Conservation (phyloP, 208 protist genomes). For the Lotmaria passim region DNA sequence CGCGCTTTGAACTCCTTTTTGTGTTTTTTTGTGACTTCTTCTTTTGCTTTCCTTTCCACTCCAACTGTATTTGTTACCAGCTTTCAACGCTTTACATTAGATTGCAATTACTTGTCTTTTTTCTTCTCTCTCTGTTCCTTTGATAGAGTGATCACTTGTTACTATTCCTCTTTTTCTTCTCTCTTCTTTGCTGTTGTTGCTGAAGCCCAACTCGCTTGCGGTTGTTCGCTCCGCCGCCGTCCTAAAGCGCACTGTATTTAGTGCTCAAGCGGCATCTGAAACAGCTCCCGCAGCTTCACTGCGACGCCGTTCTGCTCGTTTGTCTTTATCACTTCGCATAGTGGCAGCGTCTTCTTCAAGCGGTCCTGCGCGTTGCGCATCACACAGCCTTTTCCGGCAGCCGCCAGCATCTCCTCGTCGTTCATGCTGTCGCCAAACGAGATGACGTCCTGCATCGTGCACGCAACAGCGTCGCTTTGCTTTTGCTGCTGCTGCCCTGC, state of each 20-base stretch:
- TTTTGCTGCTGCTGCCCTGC: background rate
- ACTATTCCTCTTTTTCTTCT: too few relatives aligned
- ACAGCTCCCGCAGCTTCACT: conserved; percentile 48
- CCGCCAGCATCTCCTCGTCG: conserved; percentile 55
- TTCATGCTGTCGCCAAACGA: conserved; percentile 78
- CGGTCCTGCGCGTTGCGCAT: conserved; percentile 63
- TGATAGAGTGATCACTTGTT: too few relatives aligned
- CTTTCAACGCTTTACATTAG: too few relatives aligned
- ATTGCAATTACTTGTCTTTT: too few relatives aligned
- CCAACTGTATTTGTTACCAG: too few relatives aligned
- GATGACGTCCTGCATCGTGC: conserved; percentile 37
- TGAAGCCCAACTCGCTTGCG: too few relatives aligned
- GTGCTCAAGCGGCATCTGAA: conserved; percentile 17
- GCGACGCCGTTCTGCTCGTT: conserved; percentile 62
- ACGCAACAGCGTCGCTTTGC: background rate
- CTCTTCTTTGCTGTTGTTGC: too few relatives aligned
- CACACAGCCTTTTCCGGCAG: conserved; percentile 47
- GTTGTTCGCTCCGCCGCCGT: too few relatives aligned
- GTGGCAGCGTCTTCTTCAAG: conserved; percentile 44
- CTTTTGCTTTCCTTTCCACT: too few relatives aligned
- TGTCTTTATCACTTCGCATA: conserved; percentile 39
- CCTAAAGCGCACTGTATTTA: background rate
- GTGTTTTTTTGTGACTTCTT: too few relatives aligned
- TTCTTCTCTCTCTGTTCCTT: too few relatives aligned
- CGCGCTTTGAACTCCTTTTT: too few relatives aligned